Base-by-base conservation (phyloP, 2,329 filamentous ascomycete species). In the Fusarium penzigii region DNA sequence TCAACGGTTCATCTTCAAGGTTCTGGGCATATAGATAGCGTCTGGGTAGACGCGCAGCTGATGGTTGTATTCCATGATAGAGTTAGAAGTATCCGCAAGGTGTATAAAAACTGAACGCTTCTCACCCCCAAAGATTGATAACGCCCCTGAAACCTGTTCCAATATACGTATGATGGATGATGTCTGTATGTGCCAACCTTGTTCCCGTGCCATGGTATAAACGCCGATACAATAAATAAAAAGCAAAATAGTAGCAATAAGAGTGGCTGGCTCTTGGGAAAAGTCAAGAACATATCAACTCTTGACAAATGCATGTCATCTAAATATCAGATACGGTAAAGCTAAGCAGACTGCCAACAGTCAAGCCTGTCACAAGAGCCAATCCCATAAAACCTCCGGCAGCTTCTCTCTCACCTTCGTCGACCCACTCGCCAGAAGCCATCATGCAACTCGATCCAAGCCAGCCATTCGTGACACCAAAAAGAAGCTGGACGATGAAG, bases 331-430 rank as follows among this genome's bases (percentile, higher is more conserved):
- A 81, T 56, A 84, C 84, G 10, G 85, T 79, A 72, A 97, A 99
- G 70, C 92, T 97, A 68, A 95, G 71, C 64, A 97, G 72, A 73
- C 93, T 97, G n/a, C 94, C 94, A 20, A 80, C 79, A 2, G 91
- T 84, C 72, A 97, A 73, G 0, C 94, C 94, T 6, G 83, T 84
- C 16, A 97, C 90, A n/a, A 97, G 82, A 70, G 88, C 91, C 57
- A 97, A 71, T 4, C 89, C 88, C 94, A 99, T 97, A 70, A 97
- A 97, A 1, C 89, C 91, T 43, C 93, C 94, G 0, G 92, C 87
- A 6, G 91, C 92, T 74, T 96, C 92, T 34, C 89, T 80, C 75
- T 99, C 93, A 10, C 87, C 85, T 2, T 87, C 83, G 5, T 87
- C 86, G 1, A 97, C 92, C 83, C 86, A 93, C 60, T 89, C 85